Evolutionary conservation across 352 stramenopile species (phyloP), one percentile per base, ranked within the genome.

Genomic region (Globisporangium takayamanum): DNA sequence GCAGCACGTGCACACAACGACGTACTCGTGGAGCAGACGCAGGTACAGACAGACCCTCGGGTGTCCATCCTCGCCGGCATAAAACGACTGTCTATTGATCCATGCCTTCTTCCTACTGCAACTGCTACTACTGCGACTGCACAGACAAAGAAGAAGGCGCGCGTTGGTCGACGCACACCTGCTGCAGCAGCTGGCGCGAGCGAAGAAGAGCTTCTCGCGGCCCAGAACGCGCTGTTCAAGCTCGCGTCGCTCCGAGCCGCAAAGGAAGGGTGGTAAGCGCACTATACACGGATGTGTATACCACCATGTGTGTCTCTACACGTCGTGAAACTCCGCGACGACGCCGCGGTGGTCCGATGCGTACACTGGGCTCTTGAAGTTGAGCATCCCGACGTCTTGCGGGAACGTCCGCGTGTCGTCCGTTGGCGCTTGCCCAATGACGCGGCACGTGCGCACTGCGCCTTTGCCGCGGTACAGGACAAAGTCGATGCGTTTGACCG

Each of bases 401-500:
- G 72, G 79, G 47, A 78, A 81, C 26, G 60, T 25, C 20, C 70
- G 69, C 2, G 87, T 94, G 55, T 92, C 83, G 11, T 70, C 56
- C 0, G 78, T 92, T 11, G 87, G 85, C 36, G 70, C 70, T 57
- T 94, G 81, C 4, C 82, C 87, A 49, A 96, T 70, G 53, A 89
- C 85, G 22, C 89, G 67, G 53, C 80, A 92, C 53, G 88, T 64
- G 42, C 83, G 76, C 7, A 91, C 79, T 1, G 54, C 39, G 18
- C 74, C 79, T 66, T 90, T 72, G 45, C 87, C 78, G 15, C 84
- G 79, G 50, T 76, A 89, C 33, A 95, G 50, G 16, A 92, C 71
- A 39, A 92, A 92, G 58, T 96, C 87, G 51, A 96, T 96, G n/a
- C 85, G 82, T 54, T 96, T 96, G 18, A 74, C 66, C 8, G 87